These are phyloP conservation scores for Trametes polyzona DNA, from an alignment of 1,284 basidiomycete species.

Conservation along the genomic window DNA sequence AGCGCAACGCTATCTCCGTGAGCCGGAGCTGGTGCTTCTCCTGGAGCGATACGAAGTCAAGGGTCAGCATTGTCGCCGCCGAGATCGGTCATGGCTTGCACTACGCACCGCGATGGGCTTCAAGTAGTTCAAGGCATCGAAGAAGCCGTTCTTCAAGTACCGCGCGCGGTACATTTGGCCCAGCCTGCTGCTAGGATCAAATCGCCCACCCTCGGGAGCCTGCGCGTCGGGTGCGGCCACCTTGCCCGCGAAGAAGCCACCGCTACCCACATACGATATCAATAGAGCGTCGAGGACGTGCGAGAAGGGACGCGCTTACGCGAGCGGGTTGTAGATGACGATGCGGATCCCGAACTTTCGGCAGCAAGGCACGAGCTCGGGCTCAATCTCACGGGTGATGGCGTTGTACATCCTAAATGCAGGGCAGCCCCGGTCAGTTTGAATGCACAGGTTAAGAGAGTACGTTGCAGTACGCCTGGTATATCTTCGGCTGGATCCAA, in stretches of 20 bases:
- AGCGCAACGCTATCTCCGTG: constrained; percentile 49
- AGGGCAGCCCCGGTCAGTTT: background rate
- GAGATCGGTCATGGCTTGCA: background rate
- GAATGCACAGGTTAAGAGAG: background rate
- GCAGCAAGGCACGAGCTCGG: constrained; percentile 59
- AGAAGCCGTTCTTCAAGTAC: constrained; percentile 50
- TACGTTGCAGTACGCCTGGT: constrained; percentile 44
- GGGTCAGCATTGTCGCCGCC: background rate
- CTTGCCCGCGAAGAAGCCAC: constrained; percentile 52
- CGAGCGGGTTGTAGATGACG: constrained; percentile 57
- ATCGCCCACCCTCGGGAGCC: constrained; percentile 38
- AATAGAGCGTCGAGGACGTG: background rate
- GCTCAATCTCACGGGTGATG: constrained; percentile 54
- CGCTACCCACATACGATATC: constrained; percentile 23
- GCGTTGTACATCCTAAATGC: constrained; percentile 52
- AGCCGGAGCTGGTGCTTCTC: constrained; percentile 45
- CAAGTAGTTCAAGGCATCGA: constrained; percentile 48
- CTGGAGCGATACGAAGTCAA: constrained; percentile 26
- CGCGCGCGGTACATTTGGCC: constrained; percentile 46
- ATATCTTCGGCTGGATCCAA: constrained; percentile 56
- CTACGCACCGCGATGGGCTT: constrained; percentile 41
- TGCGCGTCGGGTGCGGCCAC: constrained; percentile 38
- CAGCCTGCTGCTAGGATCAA: constrained; percentile 36
- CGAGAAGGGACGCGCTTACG: constrained; percentile 35
- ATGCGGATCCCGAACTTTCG: constrained; percentile 58